Percentiles rank a stretch among this genome's conserved stretches.
Evolutionary conservation across 2,329 filamentous ascomycete genomes (phyloP).

Genomic region (Pyricularia pennisetigena): DNA sequence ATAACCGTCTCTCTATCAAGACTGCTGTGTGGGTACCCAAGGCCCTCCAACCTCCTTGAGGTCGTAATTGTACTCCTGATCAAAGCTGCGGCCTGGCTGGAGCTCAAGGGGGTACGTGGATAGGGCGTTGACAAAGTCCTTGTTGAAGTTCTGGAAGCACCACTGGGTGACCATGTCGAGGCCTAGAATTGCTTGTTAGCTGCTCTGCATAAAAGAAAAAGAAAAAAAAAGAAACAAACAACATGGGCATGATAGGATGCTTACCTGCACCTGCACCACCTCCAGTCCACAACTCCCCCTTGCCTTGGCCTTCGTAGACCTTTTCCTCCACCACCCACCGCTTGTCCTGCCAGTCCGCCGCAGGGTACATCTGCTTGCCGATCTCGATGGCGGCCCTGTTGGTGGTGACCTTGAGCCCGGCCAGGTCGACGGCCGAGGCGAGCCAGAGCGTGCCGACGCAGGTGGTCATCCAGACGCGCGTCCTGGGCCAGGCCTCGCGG

Average conservation of each 20-base stretch:
- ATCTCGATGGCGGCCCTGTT: constrained; percentile 20
- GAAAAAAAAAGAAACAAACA: too few species aligned
- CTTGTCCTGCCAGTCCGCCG: constrained; percentile 25
- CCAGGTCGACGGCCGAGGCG: constrained; percentile 22
- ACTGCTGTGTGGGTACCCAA: too few species aligned
- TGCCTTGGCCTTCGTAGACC: constrained; percentile 14
- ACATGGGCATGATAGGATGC: constrained; percentile 1
- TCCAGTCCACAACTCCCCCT: constrained; percentile 25
- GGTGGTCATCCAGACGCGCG: constrained; percentile 24
- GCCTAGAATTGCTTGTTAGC: constrained; percentile 1
- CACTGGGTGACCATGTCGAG: constrained; percentile 13
- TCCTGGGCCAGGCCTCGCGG: constrained; percentile 22
- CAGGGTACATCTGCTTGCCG: constrained; percentile 19
- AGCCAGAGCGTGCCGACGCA: constrained; percentile 28
- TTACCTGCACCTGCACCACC: constrained; percentile 23
- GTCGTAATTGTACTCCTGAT: constrained; percentile 1
- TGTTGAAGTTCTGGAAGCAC: constrained; percentile 11
- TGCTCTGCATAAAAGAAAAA: neutral
- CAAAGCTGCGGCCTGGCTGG: constrained; percentile 1
- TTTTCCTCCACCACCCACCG: constrained; percentile 27
- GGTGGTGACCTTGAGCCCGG: constrained; percentile 27
- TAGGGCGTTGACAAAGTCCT: constrained; percentile 8
- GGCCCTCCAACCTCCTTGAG: neutral
- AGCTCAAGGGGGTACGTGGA: neutral
- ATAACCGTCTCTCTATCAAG: too few species aligned